Percentiles rank a stretch among this genome's conserved stretches.
Evolutionary conservation across 2,329 filamentous ascomycete species (phyloP).

Genomic region (Chlorencoelia australis): DNA sequence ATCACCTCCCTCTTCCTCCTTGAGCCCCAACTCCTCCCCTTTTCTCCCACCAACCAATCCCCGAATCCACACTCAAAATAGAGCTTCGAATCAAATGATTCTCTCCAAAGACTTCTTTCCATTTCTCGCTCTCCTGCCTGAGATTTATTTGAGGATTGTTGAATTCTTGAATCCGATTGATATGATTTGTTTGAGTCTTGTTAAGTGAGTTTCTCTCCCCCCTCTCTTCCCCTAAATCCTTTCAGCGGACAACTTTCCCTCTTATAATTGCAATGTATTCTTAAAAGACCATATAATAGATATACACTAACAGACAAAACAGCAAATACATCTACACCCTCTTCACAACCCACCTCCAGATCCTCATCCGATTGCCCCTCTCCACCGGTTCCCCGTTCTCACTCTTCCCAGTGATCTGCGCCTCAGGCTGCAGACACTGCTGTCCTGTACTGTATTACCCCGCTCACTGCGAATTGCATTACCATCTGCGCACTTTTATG

Average conservation of each 20-base stretch:
- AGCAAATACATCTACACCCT: slow-evolving; percentile 16
- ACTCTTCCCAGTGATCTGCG: slow-evolving; percentile 3
- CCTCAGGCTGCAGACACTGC: slow-evolving; percentile 16
- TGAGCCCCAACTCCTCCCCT: background rate
- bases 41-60: background rate
- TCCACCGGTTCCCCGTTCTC: slow-evolving; percentile 15
- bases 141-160: slow-evolving; percentile 16
- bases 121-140: slow-evolving; percentile 11
- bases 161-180: slow-evolving; percentile 15
- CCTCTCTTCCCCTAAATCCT: background rate
- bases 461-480: slow-evolving; percentile 22
- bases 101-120: no score
- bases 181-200: slow-evolving; percentile 13
- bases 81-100: no score
- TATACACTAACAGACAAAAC: no score
- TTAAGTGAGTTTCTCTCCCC: slow-evolving; percentile 10
- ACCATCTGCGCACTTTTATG: slow-evolving; percentile 16
- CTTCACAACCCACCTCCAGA: background rate
- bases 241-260: no score
- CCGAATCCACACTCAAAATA: no score
- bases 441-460: slow-evolving; percentile 19
- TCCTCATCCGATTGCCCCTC: slow-evolving; percentile 3
- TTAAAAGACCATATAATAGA: no score
- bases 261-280: no score
- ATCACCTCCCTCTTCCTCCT: background rate